A percentile compares a stretch with the other conserved stretches of the same genome.
Evolutionary conservation across 257 asterid genomes (phyloP).

Genomic region (Fraxinus excelsior): DNA sequence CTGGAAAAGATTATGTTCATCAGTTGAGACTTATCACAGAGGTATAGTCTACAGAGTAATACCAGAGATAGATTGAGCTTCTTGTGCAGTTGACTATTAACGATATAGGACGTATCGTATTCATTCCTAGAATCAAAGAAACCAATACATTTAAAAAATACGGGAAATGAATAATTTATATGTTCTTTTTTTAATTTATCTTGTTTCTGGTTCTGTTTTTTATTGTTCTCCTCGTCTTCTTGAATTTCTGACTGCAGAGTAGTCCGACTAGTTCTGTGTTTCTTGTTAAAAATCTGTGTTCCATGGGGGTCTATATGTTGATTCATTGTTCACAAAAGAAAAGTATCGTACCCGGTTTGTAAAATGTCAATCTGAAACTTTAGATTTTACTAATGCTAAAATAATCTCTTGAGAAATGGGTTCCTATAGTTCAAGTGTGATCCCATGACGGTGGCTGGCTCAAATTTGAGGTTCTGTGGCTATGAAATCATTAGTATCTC

Average conservation of each 20-base stretch:
- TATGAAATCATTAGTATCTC: background rate
- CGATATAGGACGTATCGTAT: background rate
- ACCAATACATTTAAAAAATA: too few relatives aligned
- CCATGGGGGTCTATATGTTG: too few relatives aligned
- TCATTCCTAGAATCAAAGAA: too few relatives aligned
- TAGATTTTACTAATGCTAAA: background rate
- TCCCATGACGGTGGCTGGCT: background rate
- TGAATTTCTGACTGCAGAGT: too few relatives aligned
- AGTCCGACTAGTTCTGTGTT: too few relatives aligned
- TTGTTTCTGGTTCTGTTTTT: background rate
- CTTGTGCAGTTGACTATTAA: background rate
- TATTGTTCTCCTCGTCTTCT: too few relatives aligned
- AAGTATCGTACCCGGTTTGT: background rate
- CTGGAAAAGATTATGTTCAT: constrained; percentile 95
- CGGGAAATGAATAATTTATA: background rate
- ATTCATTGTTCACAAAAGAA: too few relatives aligned
- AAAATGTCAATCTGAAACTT: background rate
- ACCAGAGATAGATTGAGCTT: background rate
- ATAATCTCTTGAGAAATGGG: background rate
- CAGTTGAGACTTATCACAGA: constrained; percentile 95
- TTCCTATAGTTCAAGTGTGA: too few relatives aligned
- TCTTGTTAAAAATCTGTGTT: too few relatives aligned
- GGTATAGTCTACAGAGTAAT: constrained; percentile 38
- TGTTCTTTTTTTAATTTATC: background rate
- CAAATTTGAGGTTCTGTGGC: background rate